phyloP scores from a whole-genome alignment of 352 stramenopile species.

The Poterioochromonas sp. region DNA sequence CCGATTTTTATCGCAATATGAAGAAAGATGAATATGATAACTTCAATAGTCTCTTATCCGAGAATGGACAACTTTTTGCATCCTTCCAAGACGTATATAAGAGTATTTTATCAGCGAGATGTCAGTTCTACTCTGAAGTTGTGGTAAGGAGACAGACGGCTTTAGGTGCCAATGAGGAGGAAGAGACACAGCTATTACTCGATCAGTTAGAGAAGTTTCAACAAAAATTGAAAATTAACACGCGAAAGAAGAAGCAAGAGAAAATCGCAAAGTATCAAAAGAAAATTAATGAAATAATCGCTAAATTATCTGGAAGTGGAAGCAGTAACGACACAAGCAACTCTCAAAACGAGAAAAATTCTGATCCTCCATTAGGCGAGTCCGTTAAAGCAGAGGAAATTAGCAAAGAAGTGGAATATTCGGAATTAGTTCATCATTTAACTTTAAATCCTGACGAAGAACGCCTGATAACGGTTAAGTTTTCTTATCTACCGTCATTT shows the following conservation, averaged over 20 bases:
- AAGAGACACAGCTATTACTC: not conserved
- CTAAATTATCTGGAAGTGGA: not conserved
- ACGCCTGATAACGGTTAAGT: not conserved
- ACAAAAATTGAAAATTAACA: constrained; percentile 29
- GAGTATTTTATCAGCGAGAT: not conserved
- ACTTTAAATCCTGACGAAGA: not conserved
- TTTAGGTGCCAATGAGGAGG: not conserved
- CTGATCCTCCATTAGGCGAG: not conserved
- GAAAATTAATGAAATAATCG: constrained; percentile 18
- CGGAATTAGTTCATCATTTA: not conserved
- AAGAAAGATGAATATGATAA: not conserved
- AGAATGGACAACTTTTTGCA: not conserved
- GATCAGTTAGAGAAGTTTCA: constrained; percentile 22
- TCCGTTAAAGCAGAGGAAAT: no score
- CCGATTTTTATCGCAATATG: no score
- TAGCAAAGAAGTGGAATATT: not conserved
- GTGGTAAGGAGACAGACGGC: not conserved
- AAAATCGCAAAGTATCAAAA: constrained; percentile 32
- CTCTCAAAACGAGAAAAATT: not conserved
- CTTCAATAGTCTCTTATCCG: not conserved
- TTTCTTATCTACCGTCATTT: not conserved
- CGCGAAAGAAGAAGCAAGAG: constrained; percentile 25
- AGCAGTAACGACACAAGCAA: not conserved
- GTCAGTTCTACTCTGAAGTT: not conserved
- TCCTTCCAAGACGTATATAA: not conserved